These are phyloP conservation scores for Phoma herbarum DNA, from an alignment of 2,329 filamentous ascomycete species.

Conservation along the genomic window DNA sequence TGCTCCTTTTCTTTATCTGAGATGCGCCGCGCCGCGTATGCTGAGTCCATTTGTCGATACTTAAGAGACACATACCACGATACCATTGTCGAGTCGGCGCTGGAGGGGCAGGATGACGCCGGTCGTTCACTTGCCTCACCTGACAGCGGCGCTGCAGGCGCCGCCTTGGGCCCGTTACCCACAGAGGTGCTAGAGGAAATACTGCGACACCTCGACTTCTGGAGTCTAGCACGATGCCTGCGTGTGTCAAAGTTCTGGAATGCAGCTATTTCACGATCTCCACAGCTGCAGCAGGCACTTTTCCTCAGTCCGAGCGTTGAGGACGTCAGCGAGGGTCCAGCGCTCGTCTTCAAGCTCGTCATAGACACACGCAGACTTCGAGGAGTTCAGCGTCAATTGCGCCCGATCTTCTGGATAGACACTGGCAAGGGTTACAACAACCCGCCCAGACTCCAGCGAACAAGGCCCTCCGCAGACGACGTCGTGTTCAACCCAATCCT, in stretches of 20 bases:
- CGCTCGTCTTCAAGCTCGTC: slow-evolving; percentile 22
- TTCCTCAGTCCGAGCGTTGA: slow-evolving; percentile 15
- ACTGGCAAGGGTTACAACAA: slow-evolving; percentile 9
- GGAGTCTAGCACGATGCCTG: slow-evolving; percentile 20
- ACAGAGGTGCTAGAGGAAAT: slow-evolving; percentile 18
- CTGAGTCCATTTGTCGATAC: slow-evolving; percentile 19
- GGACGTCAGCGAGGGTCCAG: slow-evolving; percentile 11
- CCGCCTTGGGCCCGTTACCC: slow-evolving; percentile 14
- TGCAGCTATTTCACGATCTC: slow-evolving; percentile 17
- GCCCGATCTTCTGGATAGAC: slow-evolving; percentile 21
- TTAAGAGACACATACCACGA: slow-evolving; percentile 12
- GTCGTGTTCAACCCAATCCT: slow-evolving; percentile 23
- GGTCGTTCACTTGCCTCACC: slow-evolving; percentile 9
- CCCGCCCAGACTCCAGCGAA: slow-evolving; percentile 6
- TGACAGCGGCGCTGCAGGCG: slow-evolving; percentile 6
- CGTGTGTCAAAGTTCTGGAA: slow-evolving; percentile 20
- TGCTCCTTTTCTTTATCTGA: slow-evolving; percentile 5
- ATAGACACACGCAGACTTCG: slow-evolving; percentile 15
- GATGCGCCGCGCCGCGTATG: slow-evolving; percentile 20
- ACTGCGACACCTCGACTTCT: slow-evolving; percentile 19
- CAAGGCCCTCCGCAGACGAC: slow-evolving; percentile 1
- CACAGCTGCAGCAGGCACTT: slow-evolving; percentile 15
- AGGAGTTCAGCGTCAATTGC: slow-evolving; percentile 8
- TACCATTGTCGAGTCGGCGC: slow-evolving; percentile 11
- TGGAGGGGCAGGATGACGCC: slow-evolving; percentile 18